Base-by-base conservation (phyloP, 2,329 filamentous ascomycete genomes). In the Trematosphaeria pertusa region DNA sequence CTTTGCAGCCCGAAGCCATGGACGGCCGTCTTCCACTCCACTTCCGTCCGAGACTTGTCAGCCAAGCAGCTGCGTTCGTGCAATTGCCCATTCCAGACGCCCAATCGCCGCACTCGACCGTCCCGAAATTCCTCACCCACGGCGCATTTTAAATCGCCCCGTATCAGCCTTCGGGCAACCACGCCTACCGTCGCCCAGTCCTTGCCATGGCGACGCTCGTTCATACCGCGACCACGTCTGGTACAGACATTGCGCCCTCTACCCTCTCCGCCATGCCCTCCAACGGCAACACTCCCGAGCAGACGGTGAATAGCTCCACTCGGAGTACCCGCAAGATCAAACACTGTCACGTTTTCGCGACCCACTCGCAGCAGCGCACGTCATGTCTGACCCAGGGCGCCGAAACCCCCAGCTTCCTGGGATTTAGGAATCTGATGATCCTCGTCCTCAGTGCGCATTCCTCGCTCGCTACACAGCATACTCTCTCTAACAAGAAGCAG, bases 391-490 rank as follows among this genome's bases (percentile, higher is more conserved):
- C 91, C 73, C 88, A 92, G 63, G 94, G 97, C 69, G 83, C 90
- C 2, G 75, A 82, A 9, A 78, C 86, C 2, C 90, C 92, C 17
- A 96, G 90, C 70, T 97, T 97, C 67, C 76, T 96, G 12, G 94
- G 94, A 0, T 97, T 99, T 69, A 82, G 93, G 50, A 99, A 99
- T 69, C 81, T 99, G 54, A 96, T 97, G 90, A 89, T 96, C 30
- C 87, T 97, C 64, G 90, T 97, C 28, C 75, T 96, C 51, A 85
- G 90, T 94, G 81, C 54, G 81, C 61, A 55, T 46, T 47, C 58
- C 46, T 46, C 41, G 19, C 35, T 43, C 15, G 15, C 28, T 19
- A 26, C 26, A 4, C 19, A 28, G 10, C 35, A 19, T 35, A 22
- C 18, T 6, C 38, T 20, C 20, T 14, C 69, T 75, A 52, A 67